Evolutionary conservation across 306 rosid genomes (phyloP).

Genomic region (Sicyos edulis): DNA sequence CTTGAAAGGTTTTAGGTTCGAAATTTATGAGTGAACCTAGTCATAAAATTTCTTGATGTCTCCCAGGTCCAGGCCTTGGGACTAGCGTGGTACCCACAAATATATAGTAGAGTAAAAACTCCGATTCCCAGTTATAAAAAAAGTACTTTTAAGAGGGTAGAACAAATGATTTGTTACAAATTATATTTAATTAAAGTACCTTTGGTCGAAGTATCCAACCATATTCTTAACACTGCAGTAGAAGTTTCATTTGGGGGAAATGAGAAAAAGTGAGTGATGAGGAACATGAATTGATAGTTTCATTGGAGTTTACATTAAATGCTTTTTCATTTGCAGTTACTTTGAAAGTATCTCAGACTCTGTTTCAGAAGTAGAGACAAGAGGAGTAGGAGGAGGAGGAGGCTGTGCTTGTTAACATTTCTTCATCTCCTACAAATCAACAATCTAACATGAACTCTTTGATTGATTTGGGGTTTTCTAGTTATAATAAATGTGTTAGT

Average conservation of each 20-base stretch:
- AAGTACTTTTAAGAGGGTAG: neutral
- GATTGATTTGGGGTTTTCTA: neutral
- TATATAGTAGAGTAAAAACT: too few species aligned
- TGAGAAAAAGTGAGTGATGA: neutral
- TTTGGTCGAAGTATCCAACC: neutral
- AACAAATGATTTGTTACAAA: neutral
- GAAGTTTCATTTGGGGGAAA: neutral
- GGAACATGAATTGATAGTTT: neutral
- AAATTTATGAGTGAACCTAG: too few species aligned
- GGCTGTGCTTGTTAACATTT: slow-evolving; percentile 57
- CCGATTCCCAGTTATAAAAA: too few species aligned
- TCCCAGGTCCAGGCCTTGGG: too few species aligned
- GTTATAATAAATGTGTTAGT: slow-evolving; percentile 11
- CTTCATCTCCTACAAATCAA: neutral
- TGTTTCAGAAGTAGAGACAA: slow-evolving; percentile 55
- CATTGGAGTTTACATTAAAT: neutral
- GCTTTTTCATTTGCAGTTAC: slow-evolving; percentile 41
- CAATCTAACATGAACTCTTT: slow-evolving; percentile 16
- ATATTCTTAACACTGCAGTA: neutral
- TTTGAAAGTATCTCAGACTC: slow-evolving; percentile 69
- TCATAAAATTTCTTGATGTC: too few species aligned
- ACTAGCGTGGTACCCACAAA: too few species aligned
- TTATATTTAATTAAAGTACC: neutral
- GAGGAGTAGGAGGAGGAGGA: slow-evolving; percentile 33
- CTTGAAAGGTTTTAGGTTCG: too few species aligned